Evolutionary conservation across 2,329 filamentous ascomycete genomes (phyloP).

Genomic region (Aspergillus oerlinghausenensis): DNA sequence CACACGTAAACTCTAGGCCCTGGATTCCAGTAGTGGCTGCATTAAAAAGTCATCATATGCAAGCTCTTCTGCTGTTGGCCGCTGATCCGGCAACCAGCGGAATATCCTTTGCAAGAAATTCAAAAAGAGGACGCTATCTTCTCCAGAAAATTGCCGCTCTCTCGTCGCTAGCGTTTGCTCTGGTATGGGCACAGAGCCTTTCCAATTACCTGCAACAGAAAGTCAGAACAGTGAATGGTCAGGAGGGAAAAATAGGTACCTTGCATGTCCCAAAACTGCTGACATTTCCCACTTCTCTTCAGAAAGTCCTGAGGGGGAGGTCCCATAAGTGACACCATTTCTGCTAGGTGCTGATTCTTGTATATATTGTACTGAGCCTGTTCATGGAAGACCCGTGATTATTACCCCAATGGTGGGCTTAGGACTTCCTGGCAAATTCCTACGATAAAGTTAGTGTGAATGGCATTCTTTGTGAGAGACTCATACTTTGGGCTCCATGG

Average conservation of each 20-base stretch:
- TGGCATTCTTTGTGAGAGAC: too few relatives aligned
- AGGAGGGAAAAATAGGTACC: slow-evolving; percentile 7
- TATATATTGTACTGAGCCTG: too few relatives aligned
- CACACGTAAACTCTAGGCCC: too few relatives aligned
- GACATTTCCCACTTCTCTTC: slow-evolving; percentile 7
- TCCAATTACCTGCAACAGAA: slow-evolving; percentile 23
- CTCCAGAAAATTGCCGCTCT: slow-evolving; percentile 20
- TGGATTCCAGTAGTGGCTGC: slow-evolving; percentile 23
- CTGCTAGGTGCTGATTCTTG: too few relatives aligned
- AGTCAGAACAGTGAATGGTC: not conserved
- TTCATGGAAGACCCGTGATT: too few relatives aligned
- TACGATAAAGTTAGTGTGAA: too few relatives aligned
- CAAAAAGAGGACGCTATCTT: slow-evolving; percentile 25
- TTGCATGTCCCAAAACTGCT: slow-evolving; percentile 13
- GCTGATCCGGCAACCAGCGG: slow-evolving; percentile 28
- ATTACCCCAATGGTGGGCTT: too few relatives aligned
- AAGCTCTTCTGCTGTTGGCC: slow-evolving; percentile 25
- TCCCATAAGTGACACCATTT: slow-evolving; percentile 20
- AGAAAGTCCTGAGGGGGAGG: slow-evolving; percentile 16
- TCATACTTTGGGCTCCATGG: too few relatives aligned
- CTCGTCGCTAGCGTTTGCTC: slow-evolving; percentile 19
- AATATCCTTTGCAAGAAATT: slow-evolving; percentile 29
- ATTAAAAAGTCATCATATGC: slow-evolving; percentile 18
- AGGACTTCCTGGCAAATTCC: too few relatives aligned
- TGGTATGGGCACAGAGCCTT: slow-evolving; percentile 20